Evolutionary conservation across 148 eudicot genomes (phyloP).

Genomic region (Amaranthus palmeri): DNA sequence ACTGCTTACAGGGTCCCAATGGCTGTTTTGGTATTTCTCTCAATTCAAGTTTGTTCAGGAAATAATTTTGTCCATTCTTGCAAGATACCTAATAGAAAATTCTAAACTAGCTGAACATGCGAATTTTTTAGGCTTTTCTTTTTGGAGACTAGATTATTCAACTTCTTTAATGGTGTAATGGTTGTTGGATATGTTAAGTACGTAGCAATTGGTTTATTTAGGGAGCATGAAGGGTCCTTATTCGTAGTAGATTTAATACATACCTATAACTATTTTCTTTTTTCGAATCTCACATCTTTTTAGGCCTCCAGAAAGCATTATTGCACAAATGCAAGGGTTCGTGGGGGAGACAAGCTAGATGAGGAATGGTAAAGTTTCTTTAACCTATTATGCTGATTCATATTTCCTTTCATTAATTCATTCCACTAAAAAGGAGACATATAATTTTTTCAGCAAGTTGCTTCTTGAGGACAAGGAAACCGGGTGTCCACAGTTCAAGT

Average conservation of each 20-base stretch:
- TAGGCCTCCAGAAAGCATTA: conserved; percentile 96
- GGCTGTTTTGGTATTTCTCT: conserved; percentile 74
- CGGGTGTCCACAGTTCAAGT: conserved; percentile 82
- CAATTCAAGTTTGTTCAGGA: conserved; percentile 1
- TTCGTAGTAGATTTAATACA: not conserved
- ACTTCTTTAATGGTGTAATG: not conserved
- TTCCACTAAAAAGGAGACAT: conserved; percentile 11
- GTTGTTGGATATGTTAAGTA: not conserved
- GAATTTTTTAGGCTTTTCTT: too few species aligned
- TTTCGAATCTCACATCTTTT: conserved; percentile 10
- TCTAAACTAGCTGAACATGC: not conserved
- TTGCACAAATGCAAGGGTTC: conserved; percentile 62
- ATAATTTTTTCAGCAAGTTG: conserved; percentile 54
- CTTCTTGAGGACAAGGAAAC: conserved; percentile 50
- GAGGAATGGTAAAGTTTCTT: conserved; percentile 67
- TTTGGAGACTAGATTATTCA: too few species aligned
- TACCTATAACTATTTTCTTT: not conserved
- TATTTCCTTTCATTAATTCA: conserved; percentile 4
- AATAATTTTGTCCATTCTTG: not conserved
- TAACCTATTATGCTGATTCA: not conserved
- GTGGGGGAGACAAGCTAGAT: conserved; percentile 58
- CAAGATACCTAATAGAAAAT: not conserved
- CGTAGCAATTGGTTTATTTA: not conserved
- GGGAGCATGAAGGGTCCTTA: not conserved
- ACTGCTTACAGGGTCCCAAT: conserved; percentile 88